Conservation (phyloP, 108 stramenopile genomes). For the Pseudonitzschia delicatissima region DNA sequence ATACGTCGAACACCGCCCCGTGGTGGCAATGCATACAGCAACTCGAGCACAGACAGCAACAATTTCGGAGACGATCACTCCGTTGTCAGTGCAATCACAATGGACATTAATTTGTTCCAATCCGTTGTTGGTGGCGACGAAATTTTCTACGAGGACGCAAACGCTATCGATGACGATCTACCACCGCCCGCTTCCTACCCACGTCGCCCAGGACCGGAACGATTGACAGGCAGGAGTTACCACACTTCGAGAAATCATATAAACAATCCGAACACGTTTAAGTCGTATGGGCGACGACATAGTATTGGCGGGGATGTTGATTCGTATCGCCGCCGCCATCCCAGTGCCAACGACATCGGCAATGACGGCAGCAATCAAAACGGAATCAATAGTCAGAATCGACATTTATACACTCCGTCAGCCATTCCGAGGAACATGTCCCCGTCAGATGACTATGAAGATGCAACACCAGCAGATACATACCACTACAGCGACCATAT, state of each 20-base stretch:
- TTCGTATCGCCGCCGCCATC: not conserved
- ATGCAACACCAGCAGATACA: not conserved
- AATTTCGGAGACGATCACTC: conserved; percentile 21
- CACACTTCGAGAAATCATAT: no score
- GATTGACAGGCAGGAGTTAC: not conserved
- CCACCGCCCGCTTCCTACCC: not conserved
- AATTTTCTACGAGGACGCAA: not conserved
- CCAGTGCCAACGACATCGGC: not conserved
- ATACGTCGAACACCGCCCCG: not conserved
- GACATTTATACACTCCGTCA: not conserved
- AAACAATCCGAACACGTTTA: no score
- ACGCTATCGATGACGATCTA: not conserved
- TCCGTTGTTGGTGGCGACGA: conserved; percentile 8
- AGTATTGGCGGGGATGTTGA: not conserved
- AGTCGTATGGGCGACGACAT: no score
- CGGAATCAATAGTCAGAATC: not conserved
- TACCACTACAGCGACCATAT: not conserved
- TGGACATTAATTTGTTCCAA: conserved; percentile 31
- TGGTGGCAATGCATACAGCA: not conserved
- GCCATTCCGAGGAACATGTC: not conserved
- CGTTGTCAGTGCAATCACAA: conserved; percentile 30
- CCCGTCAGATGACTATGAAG: not conserved
- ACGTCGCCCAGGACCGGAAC: not conserved
- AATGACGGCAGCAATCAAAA: not conserved
- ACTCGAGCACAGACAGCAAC: not conserved